Percentiles rank a stretch among this genome's conserved stretches.
These are phyloP conservation scores for Akebia trifoliata DNA, from an alignment of 164 flowering plant species.

Conservation along the genomic window DNA sequence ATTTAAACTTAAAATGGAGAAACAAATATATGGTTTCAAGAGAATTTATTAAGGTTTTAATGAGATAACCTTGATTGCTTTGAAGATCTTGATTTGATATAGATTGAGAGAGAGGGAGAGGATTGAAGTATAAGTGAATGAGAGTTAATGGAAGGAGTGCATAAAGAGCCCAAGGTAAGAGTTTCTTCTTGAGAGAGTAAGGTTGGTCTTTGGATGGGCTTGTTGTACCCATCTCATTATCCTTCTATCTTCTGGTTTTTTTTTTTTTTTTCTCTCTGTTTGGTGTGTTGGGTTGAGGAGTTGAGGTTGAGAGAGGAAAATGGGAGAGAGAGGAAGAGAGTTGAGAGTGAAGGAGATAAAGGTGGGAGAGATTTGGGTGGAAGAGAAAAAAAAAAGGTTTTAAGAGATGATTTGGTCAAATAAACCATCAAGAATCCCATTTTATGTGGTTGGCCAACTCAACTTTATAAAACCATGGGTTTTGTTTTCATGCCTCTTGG, in stretches of 20 bases:
- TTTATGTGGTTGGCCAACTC: too few relatives aligned
- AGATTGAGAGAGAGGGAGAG: slow-evolving; percentile 21
- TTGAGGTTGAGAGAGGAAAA: neutral
- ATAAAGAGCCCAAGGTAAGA: slow-evolving; percentile 44
- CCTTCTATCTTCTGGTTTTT: neutral
- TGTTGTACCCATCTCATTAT: slow-evolving; percentile 30
- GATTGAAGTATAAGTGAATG: slow-evolving; percentile 46
- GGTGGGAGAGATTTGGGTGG: too few relatives aligned
- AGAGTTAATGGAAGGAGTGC: slow-evolving; percentile 45
- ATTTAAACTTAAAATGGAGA: neutral
- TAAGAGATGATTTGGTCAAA: too few relatives aligned
- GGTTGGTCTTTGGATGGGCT: slow-evolving; percentile 36
- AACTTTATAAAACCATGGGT: too few relatives aligned
- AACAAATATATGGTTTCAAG: neutral
- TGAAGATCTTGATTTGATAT: slow-evolving; percentile 5
- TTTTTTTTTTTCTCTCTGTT: neutral
- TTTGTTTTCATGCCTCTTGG: too few relatives aligned
- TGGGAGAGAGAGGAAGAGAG: slow-evolving; percentile 2
- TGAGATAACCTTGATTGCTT: neutral
- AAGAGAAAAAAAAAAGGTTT: too few relatives aligned
- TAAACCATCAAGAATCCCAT: too few relatives aligned
- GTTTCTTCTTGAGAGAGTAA: slow-evolving; percentile 32
- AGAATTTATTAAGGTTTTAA: neutral
- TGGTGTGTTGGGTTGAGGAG: neutral
- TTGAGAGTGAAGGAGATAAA: too few relatives aligned